Evolutionary conservation across 1,284 basidiomycete species (phyloP).

Genomic region (Spongispora temasekensis): DNA sequence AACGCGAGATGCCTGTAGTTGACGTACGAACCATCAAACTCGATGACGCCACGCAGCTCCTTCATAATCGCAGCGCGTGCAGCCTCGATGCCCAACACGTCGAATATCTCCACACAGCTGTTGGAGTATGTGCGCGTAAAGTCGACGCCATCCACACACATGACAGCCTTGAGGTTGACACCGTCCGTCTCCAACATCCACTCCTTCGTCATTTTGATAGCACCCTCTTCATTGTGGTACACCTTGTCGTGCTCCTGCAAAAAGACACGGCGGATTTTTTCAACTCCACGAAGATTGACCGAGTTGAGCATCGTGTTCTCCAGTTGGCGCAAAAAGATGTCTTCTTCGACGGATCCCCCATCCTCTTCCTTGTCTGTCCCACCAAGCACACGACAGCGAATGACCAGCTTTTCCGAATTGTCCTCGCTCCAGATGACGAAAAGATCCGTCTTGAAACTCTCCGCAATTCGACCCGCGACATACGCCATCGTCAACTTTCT

Average conservation of each 20-base stretch:
- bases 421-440: conserved; percentile 99
- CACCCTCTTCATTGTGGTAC: conserved; percentile 64
- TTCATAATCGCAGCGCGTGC: conserved; percentile 92
- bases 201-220: conserved; percentile 72
- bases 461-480: conserved; percentile 91
- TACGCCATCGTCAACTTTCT: conserved; percentile 95
- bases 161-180: conserved; percentile 90
- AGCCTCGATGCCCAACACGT: conserved; percentile 98
- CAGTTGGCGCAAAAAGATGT: conserved; percentile 94
- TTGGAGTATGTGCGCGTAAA: conserved; percentile 93
- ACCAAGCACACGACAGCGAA: conserved; percentile 94
- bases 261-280: conserved; percentile 91
- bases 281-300: conserved; percentile 94
- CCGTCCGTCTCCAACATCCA: conserved; percentile 99
- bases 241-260: conserved; percentile 88
- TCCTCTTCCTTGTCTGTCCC: conserved; percentile 91
- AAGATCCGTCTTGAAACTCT: conserved; percentile 94
- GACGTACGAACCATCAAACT: conserved; percentile 99
- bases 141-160: conserved; percentile 95
- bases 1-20: conserved; percentile 97
- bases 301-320: conserved; percentile 97
- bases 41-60: conserved; percentile 93
- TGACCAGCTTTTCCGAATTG: conserved; percentile 95
- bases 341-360: conserved; percentile 82
- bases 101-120: conserved; percentile 95